phyloP scores from a whole-genome alignment of 768 basidiomycete species.

The Leucosporidium scottii region DNA sequence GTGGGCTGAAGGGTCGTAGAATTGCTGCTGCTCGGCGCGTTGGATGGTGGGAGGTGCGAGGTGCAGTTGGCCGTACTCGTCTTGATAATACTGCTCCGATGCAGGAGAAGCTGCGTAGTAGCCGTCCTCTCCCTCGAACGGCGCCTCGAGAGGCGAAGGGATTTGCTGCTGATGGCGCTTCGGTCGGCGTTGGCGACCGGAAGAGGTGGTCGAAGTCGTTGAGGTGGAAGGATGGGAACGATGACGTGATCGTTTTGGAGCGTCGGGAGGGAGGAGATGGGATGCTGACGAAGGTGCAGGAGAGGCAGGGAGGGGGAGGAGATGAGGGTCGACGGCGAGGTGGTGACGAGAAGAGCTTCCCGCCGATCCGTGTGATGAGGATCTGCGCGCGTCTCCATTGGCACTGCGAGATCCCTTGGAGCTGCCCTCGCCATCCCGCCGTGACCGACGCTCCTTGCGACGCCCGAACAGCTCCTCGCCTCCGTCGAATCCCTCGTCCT shows the following conservation, averaged over 20 bases:
- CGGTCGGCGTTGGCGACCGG: not conserved
- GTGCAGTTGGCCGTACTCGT: conserved; percentile 8
- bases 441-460: not conserved
- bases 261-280: not conserved
- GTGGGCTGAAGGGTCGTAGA: not conserved
- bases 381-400: not conserved
- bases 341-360: not conserved
- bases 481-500: not conserved
- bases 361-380: not conserved
- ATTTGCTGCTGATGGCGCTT: not conserved
- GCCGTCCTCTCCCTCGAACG: not conserved
- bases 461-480: not conserved
- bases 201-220: conserved; percentile 2
- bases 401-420: not conserved
- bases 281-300: not conserved
- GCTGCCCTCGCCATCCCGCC: not conserved
- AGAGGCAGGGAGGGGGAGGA: not conserved
- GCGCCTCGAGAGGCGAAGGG: not conserved
- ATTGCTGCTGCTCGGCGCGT: not conserved
- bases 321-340: not conserved
- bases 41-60: not conserved
- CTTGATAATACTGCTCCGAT: conserved; percentile 5
- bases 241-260: not conserved
- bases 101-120: not conserved
- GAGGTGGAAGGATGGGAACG: conserved; percentile 6